A percentile compares a stretch with the other conserved stretches of the same genome.
Evolutionary conservation across 129 eudicot genomes (phyloP).

Genomic region (Artemisia argyi): DNA sequence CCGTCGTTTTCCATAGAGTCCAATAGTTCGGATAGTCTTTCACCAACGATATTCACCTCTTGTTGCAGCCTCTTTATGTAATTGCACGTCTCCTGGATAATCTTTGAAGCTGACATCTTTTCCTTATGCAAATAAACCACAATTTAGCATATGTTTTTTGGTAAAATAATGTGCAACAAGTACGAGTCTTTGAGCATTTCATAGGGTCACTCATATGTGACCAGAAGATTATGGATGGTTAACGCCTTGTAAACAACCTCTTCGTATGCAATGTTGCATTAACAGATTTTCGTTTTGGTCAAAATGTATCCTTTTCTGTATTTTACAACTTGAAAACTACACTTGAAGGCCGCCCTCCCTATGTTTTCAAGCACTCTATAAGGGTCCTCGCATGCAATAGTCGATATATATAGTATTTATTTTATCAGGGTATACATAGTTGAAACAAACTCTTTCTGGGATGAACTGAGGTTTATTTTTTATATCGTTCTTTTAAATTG

Average conservation of each 20-base stretch:
- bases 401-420: background rate
- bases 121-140: constrained; percentile 9
- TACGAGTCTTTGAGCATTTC: background rate
- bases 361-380: background rate
- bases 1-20: constrained; percentile 33
- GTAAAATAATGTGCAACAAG: constrained; percentile 1
- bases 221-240: background rate
- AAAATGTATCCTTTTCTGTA: too few relatives aligned
- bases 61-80: constrained; percentile 58
- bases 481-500: background rate
- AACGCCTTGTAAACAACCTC: background rate
- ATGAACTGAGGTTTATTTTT: background rate
- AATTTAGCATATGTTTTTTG: background rate
- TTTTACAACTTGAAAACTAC: too few relatives aligned
- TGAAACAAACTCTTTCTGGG: background rate
- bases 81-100: constrained; percentile 48
- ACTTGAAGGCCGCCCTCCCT: background rate
- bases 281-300: too few relatives aligned
- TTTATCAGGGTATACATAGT: background rate
- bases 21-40: constrained; percentile 39
- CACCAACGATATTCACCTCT: constrained; percentile 45
- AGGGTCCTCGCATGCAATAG: background rate
- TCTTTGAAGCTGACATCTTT: constrained; percentile 40
- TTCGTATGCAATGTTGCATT: background rate
- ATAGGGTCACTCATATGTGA: background rate